Evolutionary conservation across 2,329 filamentous ascomycete species (phyloP).

Genomic region (Shiraia sp.): DNA sequence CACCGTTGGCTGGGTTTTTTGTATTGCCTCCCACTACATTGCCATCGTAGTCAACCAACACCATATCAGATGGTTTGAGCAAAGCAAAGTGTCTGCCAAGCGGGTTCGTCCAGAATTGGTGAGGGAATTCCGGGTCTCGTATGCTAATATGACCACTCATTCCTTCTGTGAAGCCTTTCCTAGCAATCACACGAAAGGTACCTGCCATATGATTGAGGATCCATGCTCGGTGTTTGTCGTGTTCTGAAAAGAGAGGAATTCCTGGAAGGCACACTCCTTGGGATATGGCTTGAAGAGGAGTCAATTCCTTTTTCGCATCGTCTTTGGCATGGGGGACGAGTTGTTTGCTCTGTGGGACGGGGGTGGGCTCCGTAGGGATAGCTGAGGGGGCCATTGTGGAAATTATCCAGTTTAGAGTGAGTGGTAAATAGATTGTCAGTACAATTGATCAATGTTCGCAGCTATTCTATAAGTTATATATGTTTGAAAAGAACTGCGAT

Average conservation of each 20-base stretch:
- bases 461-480: too few species aligned
- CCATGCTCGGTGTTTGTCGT: slow-evolving; percentile 63
- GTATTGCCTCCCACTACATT: slow-evolving; percentile 66
- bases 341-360: slow-evolving; percentile 19
- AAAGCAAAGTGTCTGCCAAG: slow-evolving; percentile 68
- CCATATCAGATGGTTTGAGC: slow-evolving; percentile 68
- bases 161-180: slow-evolving; percentile 68
- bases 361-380: slow-evolving; percentile 11
- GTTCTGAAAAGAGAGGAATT: slow-evolving; percentile 60
- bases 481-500: too few species aligned
- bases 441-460: neutral
- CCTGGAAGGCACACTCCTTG: slow-evolving; percentile 54
- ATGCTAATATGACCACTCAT: slow-evolving; percentile 71
- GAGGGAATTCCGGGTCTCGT: slow-evolving; percentile 64
- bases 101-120: slow-evolving; percentile 71
- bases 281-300: slow-evolving; percentile 49
- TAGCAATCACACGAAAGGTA: slow-evolving; percentile 69
- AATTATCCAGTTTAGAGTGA: too few species aligned
- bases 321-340: slow-evolving; percentile 22
- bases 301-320: slow-evolving; percentile 30
- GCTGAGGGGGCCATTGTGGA: slow-evolving; percentile 40
- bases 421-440: neutral
- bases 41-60: slow-evolving; percentile 67
- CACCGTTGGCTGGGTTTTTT: slow-evolving; percentile 64
- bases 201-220: slow-evolving; percentile 67